Percentiles rank a stretch among this genome's conserved stretches.
Conservation (phyloP, 2,329 filamentous ascomycete species). For the Fusarium fracticaudum region DNA sequence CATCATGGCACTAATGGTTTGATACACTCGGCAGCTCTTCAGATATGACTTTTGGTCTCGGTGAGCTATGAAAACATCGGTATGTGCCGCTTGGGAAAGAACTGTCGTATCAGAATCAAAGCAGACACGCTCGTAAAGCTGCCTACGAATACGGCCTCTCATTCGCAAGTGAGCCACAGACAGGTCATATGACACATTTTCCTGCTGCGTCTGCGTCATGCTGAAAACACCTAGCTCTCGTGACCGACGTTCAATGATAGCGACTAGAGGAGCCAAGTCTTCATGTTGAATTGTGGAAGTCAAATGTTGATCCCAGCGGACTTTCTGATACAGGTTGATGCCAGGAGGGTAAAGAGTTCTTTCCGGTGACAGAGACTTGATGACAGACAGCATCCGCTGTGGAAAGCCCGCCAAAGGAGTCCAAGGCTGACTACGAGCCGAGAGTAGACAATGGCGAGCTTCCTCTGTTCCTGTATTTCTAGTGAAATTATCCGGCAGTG, state of each 20-base stretch:
- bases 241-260: conserved; percentile 45
- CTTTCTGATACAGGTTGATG: conserved; percentile 48
- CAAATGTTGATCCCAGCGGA: conserved; percentile 45
- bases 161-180: not conserved
- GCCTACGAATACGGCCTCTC: conserved; percentile 19
- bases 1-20: not conserved
- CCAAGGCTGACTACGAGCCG: conserved; percentile 58
- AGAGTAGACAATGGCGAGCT: conserved; percentile 57
- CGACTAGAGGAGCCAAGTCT: conserved; percentile 44
- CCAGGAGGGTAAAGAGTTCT: conserved; percentile 51
- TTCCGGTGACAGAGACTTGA: conserved; percentile 42
- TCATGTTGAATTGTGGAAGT: conserved; percentile 53
- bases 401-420: conserved; percentile 38
- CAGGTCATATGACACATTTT: not conserved
- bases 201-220: too few species aligned
- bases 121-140: conserved; percentile 27
- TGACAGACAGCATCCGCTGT: not conserved
- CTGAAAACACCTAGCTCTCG: too few species aligned
- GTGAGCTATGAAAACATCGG: not conserved
- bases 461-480: conserved; percentile 70
- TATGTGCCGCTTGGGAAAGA: not conserved
- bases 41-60: not conserved
- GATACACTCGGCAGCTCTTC: conserved; percentile 2
- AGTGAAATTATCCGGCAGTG: conserved; percentile 67
- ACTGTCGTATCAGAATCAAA: not conserved